Base-by-base conservation (phyloP, 306 rosid genomes). In the Prunus armeniaca region DNA sequence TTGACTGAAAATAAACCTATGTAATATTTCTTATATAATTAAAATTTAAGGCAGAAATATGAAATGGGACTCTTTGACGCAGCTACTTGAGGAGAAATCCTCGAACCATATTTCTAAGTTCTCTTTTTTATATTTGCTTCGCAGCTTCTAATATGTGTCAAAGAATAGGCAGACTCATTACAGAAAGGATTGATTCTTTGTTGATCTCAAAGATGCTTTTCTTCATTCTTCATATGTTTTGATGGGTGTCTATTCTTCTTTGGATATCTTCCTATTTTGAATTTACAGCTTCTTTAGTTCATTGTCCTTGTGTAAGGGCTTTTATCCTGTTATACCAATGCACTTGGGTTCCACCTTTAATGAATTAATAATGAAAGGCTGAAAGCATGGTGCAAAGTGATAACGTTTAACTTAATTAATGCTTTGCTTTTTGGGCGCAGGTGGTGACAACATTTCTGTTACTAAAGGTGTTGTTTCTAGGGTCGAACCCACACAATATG, bases 401-500 rank as follows among this genome's bases (percentile, higher is more conserved):
- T 14, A 47, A 27, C 7, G 14, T 47, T 24, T 68, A 20, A 45
- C 8, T 22, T 22, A 67, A 67, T 67, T 22, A 67, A 67, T 22
- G 72, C 61, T 55, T 34, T 55, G 66, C 15, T 76, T 61, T 61
- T 76, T 75, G 65, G 27, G 77, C 66, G 69, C 84, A 89, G 97
- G 97, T 20, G 98, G 98, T 46, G 98, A 93, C 79, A 93, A 89
- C 87, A 93, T 93, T 86, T 93, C 97, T 15, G 90, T 93, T 34
- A 93, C 98, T 54, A 93, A 89, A 86, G 97, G 98, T 46, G 90
- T 91, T 71, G 98, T 91, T 78, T 93, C 97, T 46, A 83, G 97
- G 88, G 93, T 91, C 81, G 98, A 93, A 81, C 97, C 93, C 32
- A 93, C 98, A 50, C 97, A 91, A 69, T 93, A 93, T 82, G 97